These are phyloP conservation scores for Leccinum imitatum DNA, from an alignment of 768 basidiomycete genomes.

Conservation along the genomic window DNA sequence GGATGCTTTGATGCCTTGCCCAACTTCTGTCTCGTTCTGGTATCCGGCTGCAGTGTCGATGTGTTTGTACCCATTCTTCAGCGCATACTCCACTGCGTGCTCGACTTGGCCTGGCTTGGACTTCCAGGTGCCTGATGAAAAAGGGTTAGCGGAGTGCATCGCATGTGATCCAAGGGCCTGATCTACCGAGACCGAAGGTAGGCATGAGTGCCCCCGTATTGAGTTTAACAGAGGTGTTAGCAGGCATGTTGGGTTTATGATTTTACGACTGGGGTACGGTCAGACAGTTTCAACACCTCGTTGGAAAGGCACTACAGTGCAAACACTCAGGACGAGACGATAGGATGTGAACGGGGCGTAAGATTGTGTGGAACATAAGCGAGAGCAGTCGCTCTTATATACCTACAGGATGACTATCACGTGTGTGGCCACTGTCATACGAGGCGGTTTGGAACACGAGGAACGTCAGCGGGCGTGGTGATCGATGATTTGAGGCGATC, in stretches of 20 bases:
- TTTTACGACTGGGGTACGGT: background rate
- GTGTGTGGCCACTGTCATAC: too few species aligned
- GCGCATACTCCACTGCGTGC: constrained; percentile 70
- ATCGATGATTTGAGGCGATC: too few species aligned
- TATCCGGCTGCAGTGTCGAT: constrained; percentile 73
- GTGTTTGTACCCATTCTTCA: constrained; percentile 72
- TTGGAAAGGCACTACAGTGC: too few species aligned
- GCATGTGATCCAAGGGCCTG: background rate
- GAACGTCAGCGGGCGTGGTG: too few species aligned
- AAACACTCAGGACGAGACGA: too few species aligned
- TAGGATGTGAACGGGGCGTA: too few species aligned
- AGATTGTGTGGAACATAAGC: too few species aligned
- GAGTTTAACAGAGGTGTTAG: constrained; percentile 51
- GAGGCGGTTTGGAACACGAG: too few species aligned
- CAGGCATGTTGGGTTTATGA: constrained; percentile 43
- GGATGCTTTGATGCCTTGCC: constrained; percentile 69
- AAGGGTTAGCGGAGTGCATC: background rate
- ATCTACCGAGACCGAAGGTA: constrained; percentile 62
- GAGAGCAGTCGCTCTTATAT: too few species aligned
- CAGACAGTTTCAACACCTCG: background rate
- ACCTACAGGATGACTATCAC: too few species aligned
- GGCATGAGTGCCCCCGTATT: constrained; percentile 82
- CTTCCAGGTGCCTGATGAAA: constrained; percentile 72
- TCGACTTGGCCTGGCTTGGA: constrained; percentile 68
- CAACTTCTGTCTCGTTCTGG: constrained; percentile 79